phyloP scores from a whole-genome alignment of 805 yeast species.

The Pichia paraexigua region DNA sequence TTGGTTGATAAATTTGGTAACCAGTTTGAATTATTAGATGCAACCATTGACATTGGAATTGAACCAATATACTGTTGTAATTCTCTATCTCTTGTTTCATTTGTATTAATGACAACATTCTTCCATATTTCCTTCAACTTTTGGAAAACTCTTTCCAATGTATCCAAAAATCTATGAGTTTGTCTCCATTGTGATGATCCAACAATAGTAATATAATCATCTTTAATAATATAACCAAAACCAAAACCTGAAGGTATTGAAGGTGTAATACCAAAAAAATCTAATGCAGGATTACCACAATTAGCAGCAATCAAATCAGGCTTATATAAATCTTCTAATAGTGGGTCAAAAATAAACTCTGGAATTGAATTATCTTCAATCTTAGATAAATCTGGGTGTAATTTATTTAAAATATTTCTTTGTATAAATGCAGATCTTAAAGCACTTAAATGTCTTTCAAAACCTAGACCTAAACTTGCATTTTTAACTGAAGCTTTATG shows the following conservation, averaged over 20 bases:
- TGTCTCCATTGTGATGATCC: slow-evolving; percentile 56
- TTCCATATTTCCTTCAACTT: slow-evolving; percentile 36
- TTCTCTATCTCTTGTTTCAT: slow-evolving; percentile 16
- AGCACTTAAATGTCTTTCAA: slow-evolving; percentile 65
- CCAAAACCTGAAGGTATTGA: slow-evolving; percentile 53
- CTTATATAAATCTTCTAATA: slow-evolving; percentile 28
- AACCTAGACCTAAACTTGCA: slow-evolving; percentile 59
- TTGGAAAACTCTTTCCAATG: slow-evolving; percentile 41
- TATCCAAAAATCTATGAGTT: slow-evolving; percentile 46
- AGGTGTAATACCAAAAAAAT: slow-evolving; percentile 54
- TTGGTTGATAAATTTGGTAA: slow-evolving; percentile 5
- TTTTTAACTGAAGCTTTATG: slow-evolving; percentile 42
- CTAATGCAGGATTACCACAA: slow-evolving; percentile 53
- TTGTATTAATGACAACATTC: slow-evolving; percentile 10
- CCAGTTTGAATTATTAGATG: slow-evolving; percentile 21
- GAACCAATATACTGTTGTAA: slow-evolving; percentile 24
- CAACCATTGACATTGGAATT: slow-evolving; percentile 27
- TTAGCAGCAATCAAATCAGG: slow-evolving; percentile 38
- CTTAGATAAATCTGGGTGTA: slow-evolving; percentile 37
- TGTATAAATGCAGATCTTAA: slow-evolving; percentile 48
- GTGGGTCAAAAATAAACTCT: slow-evolving; percentile 37
- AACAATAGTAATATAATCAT: slow-evolving; percentile 41
- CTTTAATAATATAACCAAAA: slow-evolving; percentile 46
- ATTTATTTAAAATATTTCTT: slow-evolving; percentile 35
- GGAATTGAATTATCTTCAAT: slow-evolving; percentile 28